Conservation (phyloP, 345 rosid genomes). For the Gossypium raimondii region DNA sequence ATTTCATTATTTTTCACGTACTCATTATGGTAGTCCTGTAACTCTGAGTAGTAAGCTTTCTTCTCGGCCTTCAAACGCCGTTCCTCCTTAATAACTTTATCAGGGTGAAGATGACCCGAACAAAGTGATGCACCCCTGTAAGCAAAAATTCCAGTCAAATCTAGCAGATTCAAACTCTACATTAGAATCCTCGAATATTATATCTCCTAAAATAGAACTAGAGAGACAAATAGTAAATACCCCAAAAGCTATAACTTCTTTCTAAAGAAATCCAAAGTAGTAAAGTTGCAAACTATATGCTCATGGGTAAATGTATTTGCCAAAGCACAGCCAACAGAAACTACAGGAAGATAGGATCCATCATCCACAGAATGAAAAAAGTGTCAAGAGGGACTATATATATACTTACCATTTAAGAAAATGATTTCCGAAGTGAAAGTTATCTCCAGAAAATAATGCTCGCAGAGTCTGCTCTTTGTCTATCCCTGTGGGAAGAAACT, state of each 20-base stretch:
- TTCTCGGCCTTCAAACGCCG: conserved; percentile 45
- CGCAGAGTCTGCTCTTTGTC: conserved; percentile 52
- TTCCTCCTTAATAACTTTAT: conserved; percentile 55
- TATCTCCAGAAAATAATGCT: conserved; percentile 63
- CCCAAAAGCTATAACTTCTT: not conserved
- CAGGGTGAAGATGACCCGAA: conserved; percentile 82
- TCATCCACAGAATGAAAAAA: not conserved
- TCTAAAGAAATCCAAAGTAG: not conserved
- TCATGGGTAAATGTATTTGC: not conserved
- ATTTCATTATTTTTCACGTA: conserved; percentile 34
- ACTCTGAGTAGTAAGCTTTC: conserved; percentile 48
- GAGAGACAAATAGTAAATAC: not conserved
- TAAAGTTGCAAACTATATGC: not conserved
- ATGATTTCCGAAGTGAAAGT: conserved; percentile 85
- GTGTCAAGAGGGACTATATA: not conserved
- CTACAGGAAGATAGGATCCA: conserved; percentile 4
- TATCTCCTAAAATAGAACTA: not conserved
- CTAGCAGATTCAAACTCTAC: conserved; percentile 18
- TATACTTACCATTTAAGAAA: conserved; percentile 62
- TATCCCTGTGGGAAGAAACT: conserved; percentile 72
- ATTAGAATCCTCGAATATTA: conserved; percentile 15
- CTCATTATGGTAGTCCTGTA: conserved; percentile 76
- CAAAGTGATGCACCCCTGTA: conserved; percentile 80
- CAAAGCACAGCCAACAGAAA: not conserved
- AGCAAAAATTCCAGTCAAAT: conserved; percentile 34